phyloP scores from a whole-genome alignment of 306 rosid genomes.

The Prunus mira region DNA sequence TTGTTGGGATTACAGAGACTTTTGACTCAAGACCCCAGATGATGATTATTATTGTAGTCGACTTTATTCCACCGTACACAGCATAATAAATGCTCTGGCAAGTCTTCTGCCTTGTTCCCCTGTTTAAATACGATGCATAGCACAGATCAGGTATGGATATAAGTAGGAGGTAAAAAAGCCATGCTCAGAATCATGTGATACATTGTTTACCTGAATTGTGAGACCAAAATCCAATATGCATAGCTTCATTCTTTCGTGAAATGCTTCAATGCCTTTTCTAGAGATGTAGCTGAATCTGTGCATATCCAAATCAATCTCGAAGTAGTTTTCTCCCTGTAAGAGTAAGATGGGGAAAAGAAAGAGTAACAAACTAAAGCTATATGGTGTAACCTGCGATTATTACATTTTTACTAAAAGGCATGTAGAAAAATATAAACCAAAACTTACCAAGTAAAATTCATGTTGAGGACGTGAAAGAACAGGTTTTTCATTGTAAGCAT shows the following conservation, averaged over 20 bases:
- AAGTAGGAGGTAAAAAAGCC: slow-evolving; percentile 1
- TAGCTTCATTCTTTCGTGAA: slow-evolving; percentile 69
- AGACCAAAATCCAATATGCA: slow-evolving; percentile 73
- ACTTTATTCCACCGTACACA: slow-evolving; percentile 71
- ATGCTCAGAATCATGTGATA: slow-evolving; percentile 5
- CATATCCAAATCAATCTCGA: slow-evolving; percentile 92
- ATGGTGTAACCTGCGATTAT: background rate
- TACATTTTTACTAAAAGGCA: background rate
- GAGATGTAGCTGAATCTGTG: slow-evolving; percentile 91
- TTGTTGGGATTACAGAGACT: slow-evolving; percentile 5
- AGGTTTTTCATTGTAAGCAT: slow-evolving; percentile 94
- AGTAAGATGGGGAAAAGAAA: slow-evolving; percentile 4
- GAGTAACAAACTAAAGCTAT: background rate
- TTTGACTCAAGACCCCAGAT: slow-evolving; percentile 36
- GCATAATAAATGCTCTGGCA: slow-evolving; percentile 80
- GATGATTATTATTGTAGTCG: slow-evolving; percentile 51
- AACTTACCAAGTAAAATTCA: slow-evolving; percentile 77
- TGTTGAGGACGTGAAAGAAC: slow-evolving; percentile 97
- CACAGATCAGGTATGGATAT: slow-evolving; percentile 15
- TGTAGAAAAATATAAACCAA: background rate
- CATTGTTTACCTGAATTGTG: slow-evolving; percentile 78
- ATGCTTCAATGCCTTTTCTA: slow-evolving; percentile 87
- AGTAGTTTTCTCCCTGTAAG: slow-evolving; percentile 89
- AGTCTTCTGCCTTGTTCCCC: slow-evolving; percentile 87
- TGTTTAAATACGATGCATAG: slow-evolving; percentile 24